These are phyloP conservation scores for Strobilomyces confusus DNA, from an alignment of 768 basidiomycete species.

Conservation along the genomic window DNA sequence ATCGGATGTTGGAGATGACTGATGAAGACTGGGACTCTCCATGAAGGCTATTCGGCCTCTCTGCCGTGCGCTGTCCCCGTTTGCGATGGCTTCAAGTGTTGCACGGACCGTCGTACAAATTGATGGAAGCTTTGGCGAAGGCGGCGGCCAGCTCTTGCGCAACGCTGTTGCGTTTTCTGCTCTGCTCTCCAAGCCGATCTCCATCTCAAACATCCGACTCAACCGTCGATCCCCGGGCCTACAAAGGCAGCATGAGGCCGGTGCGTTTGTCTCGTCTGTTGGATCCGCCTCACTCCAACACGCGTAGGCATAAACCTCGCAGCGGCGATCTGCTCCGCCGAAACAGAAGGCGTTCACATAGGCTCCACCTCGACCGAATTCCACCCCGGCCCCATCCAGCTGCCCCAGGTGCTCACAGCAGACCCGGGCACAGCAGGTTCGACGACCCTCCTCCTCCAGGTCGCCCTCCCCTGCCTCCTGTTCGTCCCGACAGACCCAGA, in stretches of 20 bases:
- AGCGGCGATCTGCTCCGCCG: conserved; percentile 54
- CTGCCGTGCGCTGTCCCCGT: neutral
- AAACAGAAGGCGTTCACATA: conserved; percentile 49
- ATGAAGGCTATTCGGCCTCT: neutral
- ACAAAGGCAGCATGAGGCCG: conserved; percentile 69
- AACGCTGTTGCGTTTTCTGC: conserved; percentile 66
- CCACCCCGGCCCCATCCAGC: conserved; percentile 42
- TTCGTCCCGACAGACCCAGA: conserved; percentile 37
- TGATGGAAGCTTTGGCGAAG: conserved; percentile 45
- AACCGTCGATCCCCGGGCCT: conserved; percentile 60
- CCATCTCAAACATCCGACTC: conserved; percentile 57
- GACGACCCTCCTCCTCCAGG: conserved; percentile 66
- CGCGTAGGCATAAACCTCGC: conserved; percentile 59
- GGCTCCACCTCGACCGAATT: conserved; percentile 56
- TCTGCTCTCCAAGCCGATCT: conserved; percentile 55
- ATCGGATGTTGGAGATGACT: neutral
- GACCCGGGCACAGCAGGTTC: conserved; percentile 65
- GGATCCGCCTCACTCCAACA: too few relatives aligned
- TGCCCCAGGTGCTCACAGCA: conserved; percentile 40
- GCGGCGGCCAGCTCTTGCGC: conserved; percentile 71
- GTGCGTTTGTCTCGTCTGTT: conserved; percentile 27
- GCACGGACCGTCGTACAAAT: conserved; percentile 24
- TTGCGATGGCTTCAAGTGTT: conserved; percentile 8
- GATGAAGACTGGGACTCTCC: neutral
- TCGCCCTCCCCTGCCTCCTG: conserved; percentile 64